Conservation (phyloP, 164 flowering plant species). For the Houttuynia cordata region DNA sequence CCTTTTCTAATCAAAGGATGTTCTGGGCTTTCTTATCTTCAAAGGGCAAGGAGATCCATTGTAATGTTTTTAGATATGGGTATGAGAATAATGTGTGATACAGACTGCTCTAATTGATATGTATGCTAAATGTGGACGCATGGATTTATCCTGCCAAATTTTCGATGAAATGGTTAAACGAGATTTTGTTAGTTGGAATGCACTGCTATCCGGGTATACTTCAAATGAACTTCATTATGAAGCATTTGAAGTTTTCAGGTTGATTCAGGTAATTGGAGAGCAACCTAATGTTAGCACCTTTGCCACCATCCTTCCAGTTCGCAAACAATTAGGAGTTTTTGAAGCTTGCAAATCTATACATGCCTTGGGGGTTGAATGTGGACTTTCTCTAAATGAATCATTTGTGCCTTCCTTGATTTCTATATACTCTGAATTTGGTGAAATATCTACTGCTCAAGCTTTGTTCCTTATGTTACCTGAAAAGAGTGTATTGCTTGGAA, state of each 20-base stretch:
- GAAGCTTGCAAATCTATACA: slow-evolving; percentile 10
- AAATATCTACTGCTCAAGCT: slow-evolving; percentile 6
- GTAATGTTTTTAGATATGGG: slow-evolving; percentile 26
- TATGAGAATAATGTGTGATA: slow-evolving; percentile 21
- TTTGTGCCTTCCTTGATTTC: slow-evolving; percentile 15
- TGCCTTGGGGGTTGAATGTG: slow-evolving; percentile 12
- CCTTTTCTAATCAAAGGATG: slow-evolving; percentile 48
- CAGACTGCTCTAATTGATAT: slow-evolving; percentile 27
- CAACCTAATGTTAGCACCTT: slow-evolving; percentile 16
- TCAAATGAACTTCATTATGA: slow-evolving; percentile 18
- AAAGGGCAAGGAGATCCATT: slow-evolving; percentile 34
- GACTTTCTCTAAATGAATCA: slow-evolving; percentile 7
- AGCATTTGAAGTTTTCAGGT: slow-evolving; percentile 20
- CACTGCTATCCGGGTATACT: slow-evolving; percentile 31
- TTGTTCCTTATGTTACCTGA: too few species aligned
- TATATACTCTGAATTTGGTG: slow-evolving; percentile 9
- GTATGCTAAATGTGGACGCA: slow-evolving; percentile 21
- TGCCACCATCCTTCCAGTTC: slow-evolving; percentile 13
- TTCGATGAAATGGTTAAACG: slow-evolving; percentile 16
- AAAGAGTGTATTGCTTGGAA: slow-evolving; percentile 17
- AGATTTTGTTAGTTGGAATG: slow-evolving; percentile 41
- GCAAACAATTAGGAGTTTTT: slow-evolving; percentile 4
- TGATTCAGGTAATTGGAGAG: slow-evolving; percentile 11
- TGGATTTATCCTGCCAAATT: slow-evolving; percentile 15
- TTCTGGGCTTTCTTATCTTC: slow-evolving; percentile 13